These are phyloP conservation scores for Serendipita vermifera DNA, from an alignment of 768 basidiomycete genomes.

Conservation along the genomic window DNA sequence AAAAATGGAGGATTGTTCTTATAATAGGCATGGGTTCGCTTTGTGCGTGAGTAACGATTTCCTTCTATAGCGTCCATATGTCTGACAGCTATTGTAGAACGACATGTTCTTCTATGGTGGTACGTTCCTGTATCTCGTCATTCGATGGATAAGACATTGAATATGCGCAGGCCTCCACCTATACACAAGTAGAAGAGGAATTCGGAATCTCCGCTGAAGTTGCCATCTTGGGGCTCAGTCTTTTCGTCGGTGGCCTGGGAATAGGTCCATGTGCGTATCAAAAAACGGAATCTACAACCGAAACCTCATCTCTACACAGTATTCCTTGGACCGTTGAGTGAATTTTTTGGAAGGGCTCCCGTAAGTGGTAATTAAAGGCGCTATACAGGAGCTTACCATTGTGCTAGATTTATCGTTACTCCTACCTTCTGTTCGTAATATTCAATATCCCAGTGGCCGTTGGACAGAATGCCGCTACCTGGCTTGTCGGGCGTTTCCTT, in stretches of 20 bases:
- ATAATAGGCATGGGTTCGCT: constrained; percentile 17
- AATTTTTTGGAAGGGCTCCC: constrained; percentile 50
- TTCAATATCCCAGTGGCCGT: constrained; percentile 65
- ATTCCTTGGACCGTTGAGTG: constrained; percentile 25
- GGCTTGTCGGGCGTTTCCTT: constrained; percentile 48
- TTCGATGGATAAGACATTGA: background rate
- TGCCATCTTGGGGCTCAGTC: constrained; percentile 34
- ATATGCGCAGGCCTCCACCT: constrained; percentile 46
- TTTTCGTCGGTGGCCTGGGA: constrained; percentile 33
- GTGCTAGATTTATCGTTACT: constrained; percentile 33
- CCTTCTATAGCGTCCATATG: constrained; percentile 12
- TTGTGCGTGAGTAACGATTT: background rate
- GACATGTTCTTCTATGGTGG: constrained; percentile 29
- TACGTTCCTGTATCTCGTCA: constrained; percentile 7
- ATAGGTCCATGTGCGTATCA: constrained; percentile 25
- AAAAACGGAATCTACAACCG: background rate
- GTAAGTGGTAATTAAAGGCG: constrained; percentile 21
- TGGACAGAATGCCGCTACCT: constrained; percentile 53
- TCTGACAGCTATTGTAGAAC: constrained; percentile 16
- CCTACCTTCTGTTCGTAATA: constrained; percentile 47
- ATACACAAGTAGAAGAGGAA: constrained; percentile 38
- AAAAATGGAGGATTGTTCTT: constrained; percentile 20
- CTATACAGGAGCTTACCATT: background rate
- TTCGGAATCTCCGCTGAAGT: constrained; percentile 45
- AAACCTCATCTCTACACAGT: no score